Evolutionary conservation across 371 early-diverging fungal genomes (phyloP).

Genomic region (Mortierella sp.): DNA sequence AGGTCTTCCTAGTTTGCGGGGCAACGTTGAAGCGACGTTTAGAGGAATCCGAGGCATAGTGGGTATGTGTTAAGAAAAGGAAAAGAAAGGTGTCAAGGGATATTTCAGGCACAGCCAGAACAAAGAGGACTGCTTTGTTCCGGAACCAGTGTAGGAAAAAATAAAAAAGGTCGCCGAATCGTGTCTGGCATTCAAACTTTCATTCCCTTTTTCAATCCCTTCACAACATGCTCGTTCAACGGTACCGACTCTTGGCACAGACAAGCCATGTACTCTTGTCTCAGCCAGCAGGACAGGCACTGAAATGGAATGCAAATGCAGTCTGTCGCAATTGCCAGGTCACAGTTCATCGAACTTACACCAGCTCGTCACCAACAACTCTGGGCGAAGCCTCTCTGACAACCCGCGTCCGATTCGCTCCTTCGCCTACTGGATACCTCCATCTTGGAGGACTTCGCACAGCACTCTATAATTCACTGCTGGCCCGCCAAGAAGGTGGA

Average conservation of each 20-base stretch:
- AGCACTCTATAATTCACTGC: slow-evolving; percentile 92
- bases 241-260: slow-evolving; percentile 28
- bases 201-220: neutral
- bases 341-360: neutral
- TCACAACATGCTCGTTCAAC: slow-evolving; percentile 32
- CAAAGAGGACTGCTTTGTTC: neutral
- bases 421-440: slow-evolving; percentile 94
- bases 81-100: neutral
- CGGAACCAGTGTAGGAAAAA: neutral
- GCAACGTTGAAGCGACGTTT: slow-evolving; percentile 44
- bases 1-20: slow-evolving; percentile 41
- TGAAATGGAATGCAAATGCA: neutral
- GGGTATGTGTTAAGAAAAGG: neutral
- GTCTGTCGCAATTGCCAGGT: neutral
- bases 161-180: neutral
- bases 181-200: neutral
- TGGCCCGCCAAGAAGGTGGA: slow-evolving; percentile 84
- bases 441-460: slow-evolving; percentile 97
- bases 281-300: slow-evolving; percentile 1
- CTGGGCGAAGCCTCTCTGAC: slow-evolving; percentile 20
- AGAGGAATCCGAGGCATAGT: slow-evolving; percentile 49
- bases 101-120: neutral
- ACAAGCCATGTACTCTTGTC: slow-evolving; percentile 11
- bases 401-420: slow-evolving; percentile 93
- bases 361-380: neutral